Percentiles rank a stretch among this genome's conserved stretches.
phyloP scores from a whole-genome alignment of 345 rosid species.

The Leavenworthia alabamica region DNA sequence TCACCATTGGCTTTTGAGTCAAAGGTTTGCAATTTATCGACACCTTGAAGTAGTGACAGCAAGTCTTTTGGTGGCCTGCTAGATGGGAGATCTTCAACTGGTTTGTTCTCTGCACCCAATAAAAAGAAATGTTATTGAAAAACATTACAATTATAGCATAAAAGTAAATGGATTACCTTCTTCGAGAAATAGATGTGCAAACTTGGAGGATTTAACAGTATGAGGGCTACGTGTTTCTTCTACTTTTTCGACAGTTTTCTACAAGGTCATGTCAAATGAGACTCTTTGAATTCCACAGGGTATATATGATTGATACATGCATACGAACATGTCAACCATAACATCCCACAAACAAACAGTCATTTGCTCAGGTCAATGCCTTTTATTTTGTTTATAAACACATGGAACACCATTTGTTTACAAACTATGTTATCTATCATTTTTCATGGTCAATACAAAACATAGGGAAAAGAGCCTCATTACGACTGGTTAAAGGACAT shows the following conservation, averaged over 20 bases:
- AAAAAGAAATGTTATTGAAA: constrained; percentile 1
- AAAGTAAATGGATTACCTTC: constrained; percentile 48
- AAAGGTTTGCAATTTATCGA: constrained; percentile 50
- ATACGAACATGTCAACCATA: no score
- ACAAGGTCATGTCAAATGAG: constrained; percentile 23
- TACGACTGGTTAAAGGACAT: not conserved
- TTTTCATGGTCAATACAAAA: not conserved
- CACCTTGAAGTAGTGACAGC: constrained; percentile 71
- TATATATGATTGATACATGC: no score
- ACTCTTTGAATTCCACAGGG: no score
- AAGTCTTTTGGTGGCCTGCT: constrained; percentile 46
- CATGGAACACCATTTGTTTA: no score
- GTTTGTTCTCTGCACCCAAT: constrained; percentile 58
- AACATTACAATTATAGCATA: constrained; percentile 2
- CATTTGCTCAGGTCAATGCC: no score
- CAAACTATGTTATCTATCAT: constrained; percentile 1
- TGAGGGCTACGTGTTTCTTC: constrained; percentile 44
- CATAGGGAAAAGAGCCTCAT: not conserved
- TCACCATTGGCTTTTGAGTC: constrained; percentile 36
- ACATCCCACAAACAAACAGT: no score
- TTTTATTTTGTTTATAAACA: no score
- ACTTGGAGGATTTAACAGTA: constrained; percentile 63
- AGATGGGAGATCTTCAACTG: constrained; percentile 37
- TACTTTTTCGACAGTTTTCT: constrained; percentile 46
- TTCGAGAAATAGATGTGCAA: constrained; percentile 80